These are phyloP conservation scores for Fraxinus angustifolia DNA, from an alignment of 305 asterid species.

Conservation along the genomic window DNA sequence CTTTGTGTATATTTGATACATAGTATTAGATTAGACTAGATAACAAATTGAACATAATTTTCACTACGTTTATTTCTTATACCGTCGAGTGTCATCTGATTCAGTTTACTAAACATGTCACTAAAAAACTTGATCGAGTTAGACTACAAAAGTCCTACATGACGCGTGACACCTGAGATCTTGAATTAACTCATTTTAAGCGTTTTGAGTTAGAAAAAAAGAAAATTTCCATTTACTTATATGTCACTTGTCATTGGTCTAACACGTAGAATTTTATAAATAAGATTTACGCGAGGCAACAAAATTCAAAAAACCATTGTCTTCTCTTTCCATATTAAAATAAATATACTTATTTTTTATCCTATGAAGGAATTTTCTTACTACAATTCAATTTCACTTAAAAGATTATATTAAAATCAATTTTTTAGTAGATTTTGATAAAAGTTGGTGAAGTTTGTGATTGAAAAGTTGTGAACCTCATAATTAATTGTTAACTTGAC, in stretches of 20 bases:
- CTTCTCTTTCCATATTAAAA: neutral
- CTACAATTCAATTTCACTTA: neutral
- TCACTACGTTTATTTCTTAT: neutral
- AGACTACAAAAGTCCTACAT: neutral
- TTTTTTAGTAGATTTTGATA: too few species aligned
- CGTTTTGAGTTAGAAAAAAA: neutral
- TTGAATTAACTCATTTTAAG: neutral
- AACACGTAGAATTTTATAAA: neutral
- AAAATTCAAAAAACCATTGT: neutral
- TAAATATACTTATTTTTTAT: neutral
- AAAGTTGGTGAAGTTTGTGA: too few species aligned
- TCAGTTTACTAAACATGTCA: neutral
- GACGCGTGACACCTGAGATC: neutral
- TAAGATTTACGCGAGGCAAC: neutral
- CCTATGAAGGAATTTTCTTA: neutral
- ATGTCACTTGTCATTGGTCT: neutral
- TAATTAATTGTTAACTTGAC: too few species aligned
- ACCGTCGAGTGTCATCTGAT: neutral
- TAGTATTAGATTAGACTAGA: neutral
- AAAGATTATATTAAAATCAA: neutral
- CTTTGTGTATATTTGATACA: neutral
- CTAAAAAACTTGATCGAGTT: neutral
- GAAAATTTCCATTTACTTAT: neutral
- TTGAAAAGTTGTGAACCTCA: too few species aligned
- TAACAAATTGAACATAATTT: neutral